Conservation (phyloP, 129 eudicot species). For the Flaveria brownii region DNA sequence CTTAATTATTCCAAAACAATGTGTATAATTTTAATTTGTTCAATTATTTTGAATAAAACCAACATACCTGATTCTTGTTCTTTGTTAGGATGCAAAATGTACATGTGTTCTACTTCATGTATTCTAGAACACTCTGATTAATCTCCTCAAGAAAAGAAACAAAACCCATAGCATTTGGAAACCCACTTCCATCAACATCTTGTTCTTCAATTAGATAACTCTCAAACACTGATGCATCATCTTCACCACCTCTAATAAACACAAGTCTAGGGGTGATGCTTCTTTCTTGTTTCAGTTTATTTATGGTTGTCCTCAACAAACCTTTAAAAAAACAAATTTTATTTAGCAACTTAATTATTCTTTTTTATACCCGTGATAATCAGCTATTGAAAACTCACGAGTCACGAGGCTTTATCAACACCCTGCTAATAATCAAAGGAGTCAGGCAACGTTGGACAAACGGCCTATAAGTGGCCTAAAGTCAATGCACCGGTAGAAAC, state of each 20-base stretch:
- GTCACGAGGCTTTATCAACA: neutral
- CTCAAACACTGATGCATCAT: constrained; percentile 79
- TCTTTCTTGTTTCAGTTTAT: constrained; percentile 92
- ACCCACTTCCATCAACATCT: constrained; percentile 86
- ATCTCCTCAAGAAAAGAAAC: constrained; percentile 94
- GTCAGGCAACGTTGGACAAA: neutral
- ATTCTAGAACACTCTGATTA: constrained; percentile 70
- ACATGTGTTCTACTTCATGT: constrained; percentile 55
- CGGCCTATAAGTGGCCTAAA: neutral
- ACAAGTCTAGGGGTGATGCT: constrained; percentile 84
- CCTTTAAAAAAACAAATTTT: constrained; percentile 41
- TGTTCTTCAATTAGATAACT: constrained; percentile 91
- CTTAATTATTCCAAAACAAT: constrained; percentile 15
- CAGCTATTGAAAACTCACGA: too few species aligned
- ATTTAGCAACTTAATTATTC: neutral
- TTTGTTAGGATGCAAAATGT: constrained; percentile 26
- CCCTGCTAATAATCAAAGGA: neutral
- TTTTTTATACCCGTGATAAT: too few species aligned
- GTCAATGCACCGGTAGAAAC: neutral
- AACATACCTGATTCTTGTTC: constrained; percentile 27
- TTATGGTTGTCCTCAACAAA: constrained; percentile 69
- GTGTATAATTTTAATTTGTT: constrained; percentile 24
- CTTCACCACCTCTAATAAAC: constrained; percentile 81
- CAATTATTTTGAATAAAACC: neutral
- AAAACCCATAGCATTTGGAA: constrained; percentile 82